Conservation (phyloP, 2,329 filamentous ascomycete species). For the Sphaceloma murrayae region DNA sequence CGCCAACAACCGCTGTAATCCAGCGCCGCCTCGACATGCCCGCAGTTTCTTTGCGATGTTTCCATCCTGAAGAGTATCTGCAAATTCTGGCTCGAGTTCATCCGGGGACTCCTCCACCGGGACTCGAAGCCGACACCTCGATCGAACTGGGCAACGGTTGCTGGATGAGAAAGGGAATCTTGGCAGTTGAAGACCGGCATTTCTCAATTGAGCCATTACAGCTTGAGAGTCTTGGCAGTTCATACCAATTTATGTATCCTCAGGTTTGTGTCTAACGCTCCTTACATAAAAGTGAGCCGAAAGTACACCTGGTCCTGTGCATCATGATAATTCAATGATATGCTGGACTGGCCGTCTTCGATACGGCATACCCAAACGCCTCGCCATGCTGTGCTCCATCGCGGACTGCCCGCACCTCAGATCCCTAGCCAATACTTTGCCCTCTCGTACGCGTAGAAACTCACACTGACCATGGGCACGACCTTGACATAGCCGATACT, state of each 20-base stretch:
- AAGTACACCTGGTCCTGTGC: no score
- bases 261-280: no score
- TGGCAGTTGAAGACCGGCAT: background rate
- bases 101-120: constrained; percentile 16
- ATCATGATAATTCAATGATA: background rate
- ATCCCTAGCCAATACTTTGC: constrained; percentile 49
- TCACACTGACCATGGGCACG: constrained; percentile 72
- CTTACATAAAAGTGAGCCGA: no score
- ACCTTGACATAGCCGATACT: constrained; percentile 94
- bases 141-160: constrained; percentile 16
- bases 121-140: constrained; percentile 16
- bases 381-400: constrained; percentile 10
- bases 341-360: background rate
- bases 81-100: constrained; percentile 14
- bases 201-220: constrained; percentile 15
- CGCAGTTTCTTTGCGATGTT: constrained; percentile 13
- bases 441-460: constrained; percentile 59
- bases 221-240: constrained; percentile 6
- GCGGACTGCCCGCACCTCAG: constrained; percentile 19
- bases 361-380: constrained; percentile 7
- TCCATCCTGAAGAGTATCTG: constrained; percentile 14
- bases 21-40: constrained; percentile 15
- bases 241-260: constrained; percentile 7
- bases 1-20: constrained; percentile 15
- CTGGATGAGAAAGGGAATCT: constrained; percentile 13